These are phyloP conservation scores for Aspergillus sp. DNA, from an alignment of 2,329 filamentous ascomycete species.

Conservation along the genomic window DNA sequence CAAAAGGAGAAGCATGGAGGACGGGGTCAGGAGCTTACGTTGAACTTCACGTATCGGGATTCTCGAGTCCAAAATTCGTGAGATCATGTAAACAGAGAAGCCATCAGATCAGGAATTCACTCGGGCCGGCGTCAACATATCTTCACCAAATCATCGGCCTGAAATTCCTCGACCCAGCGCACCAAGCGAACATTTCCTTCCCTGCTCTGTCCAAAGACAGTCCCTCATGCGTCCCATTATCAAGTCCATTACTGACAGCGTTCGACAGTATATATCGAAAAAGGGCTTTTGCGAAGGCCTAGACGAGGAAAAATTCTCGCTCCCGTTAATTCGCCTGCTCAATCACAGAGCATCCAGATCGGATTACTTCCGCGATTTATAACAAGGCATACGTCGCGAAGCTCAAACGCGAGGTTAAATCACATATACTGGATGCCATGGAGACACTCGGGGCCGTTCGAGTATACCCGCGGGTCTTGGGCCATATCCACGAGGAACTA, in stretches of 20 bases:
- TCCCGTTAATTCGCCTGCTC: constrained; percentile 72
- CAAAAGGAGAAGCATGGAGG: too few relatives aligned
- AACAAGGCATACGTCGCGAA: background rate
- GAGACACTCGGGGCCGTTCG: background rate
- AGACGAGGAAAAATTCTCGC: constrained; percentile 79
- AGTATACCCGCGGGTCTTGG: background rate
- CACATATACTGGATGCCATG: background rate
- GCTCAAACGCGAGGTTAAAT: background rate
- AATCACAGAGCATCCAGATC: background rate
- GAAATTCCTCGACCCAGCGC: too few relatives aligned
- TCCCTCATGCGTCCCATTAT: background rate
- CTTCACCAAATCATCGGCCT: too few relatives aligned
- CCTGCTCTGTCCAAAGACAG: background rate
- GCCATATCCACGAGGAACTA: background rate
- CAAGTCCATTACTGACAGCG: background rate
- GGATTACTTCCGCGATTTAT: background rate
- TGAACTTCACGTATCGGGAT: too few relatives aligned
- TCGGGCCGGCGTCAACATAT: too few relatives aligned
- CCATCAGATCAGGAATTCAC: too few relatives aligned
- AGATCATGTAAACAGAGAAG: too few relatives aligned
- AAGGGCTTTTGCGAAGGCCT: constrained; percentile 70
- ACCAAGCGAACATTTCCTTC: too few relatives aligned
- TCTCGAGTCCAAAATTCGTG: too few relatives aligned
- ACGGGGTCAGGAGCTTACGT: too few relatives aligned
- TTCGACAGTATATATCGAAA: constrained; percentile 67